Evolutionary conservation across 306 rosid genomes (phyloP).

Genomic region (Gillenia trifoliata): DNA sequence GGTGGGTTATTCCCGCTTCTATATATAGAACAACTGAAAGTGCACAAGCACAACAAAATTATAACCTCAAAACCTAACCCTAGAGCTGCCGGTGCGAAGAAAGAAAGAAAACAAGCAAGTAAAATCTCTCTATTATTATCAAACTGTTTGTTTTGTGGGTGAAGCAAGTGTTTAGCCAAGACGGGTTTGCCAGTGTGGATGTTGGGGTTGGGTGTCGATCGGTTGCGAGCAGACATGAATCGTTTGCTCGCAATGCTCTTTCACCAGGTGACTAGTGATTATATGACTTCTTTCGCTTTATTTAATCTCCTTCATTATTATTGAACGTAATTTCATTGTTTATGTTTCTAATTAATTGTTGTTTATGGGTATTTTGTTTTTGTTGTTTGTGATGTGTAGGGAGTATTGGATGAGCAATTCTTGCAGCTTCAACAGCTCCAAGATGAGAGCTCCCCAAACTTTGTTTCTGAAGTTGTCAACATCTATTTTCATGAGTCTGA

Average conservation of each 20-base stretch:
- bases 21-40: background rate
- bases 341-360: no score
- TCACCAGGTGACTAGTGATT: slow-evolving; percentile 52
- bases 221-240: slow-evolving; percentile 93
- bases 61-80: slow-evolving; percentile 8
- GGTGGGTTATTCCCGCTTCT: slow-evolving; percentile 32
- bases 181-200: slow-evolving; percentile 99
- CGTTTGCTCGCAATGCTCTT: slow-evolving; percentile 90
- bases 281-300: no score
- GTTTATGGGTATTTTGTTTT: no score
- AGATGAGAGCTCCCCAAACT: slow-evolving; percentile 87
- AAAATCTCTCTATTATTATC: background rate
- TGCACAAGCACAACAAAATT: slow-evolving; percentile 2
- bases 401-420: slow-evolving; percentile 92
- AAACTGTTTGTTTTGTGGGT: background rate
- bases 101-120: no score
- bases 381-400: slow-evolving; percentile 24
- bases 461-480: slow-evolving; percentile 85
- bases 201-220: slow-evolving; percentile 84
- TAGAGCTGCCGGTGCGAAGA: background rate
- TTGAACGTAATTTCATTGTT: no score
- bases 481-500: slow-evolving; percentile 91
- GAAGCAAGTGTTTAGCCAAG: slow-evolving; percentile 40
- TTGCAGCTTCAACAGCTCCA: slow-evolving; percentile 92
- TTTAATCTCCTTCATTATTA: no score